Conservation (phyloP, 345 rosid species). For the Microthlaspi erraticum region DNA sequence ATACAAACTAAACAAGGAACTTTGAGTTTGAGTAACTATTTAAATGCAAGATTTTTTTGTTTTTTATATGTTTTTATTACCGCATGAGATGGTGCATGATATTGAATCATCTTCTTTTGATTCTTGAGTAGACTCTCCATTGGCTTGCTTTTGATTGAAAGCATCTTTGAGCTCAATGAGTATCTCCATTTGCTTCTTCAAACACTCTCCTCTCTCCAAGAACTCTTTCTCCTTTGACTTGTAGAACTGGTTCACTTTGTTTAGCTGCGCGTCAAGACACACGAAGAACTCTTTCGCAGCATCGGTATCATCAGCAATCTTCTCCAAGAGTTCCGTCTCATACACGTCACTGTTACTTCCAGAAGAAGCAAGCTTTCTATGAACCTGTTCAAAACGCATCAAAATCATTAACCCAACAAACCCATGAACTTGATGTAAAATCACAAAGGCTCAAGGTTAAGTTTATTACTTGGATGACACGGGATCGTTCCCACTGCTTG, state of each 20-base stretch:
- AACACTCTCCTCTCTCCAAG: constrained; percentile 80
- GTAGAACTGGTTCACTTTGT: constrained; percentile 92
- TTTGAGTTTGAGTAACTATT: background rate
- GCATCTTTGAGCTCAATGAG: constrained; percentile 72
- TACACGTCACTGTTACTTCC: constrained; percentile 69
- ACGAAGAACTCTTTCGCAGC: constrained; percentile 78
- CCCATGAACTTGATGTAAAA: background rate
- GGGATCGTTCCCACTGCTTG: constrained; percentile 53
- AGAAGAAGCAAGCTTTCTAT: constrained; percentile 71
- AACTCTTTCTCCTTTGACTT: constrained; percentile 85
- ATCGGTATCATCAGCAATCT: constrained; percentile 69
- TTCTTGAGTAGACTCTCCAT: constrained; percentile 59
- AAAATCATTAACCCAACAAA: constrained; percentile 10
- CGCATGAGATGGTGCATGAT: constrained; percentile 77
- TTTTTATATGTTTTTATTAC: constrained; percentile 45
- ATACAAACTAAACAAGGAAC: background rate
- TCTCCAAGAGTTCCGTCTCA: constrained; percentile 85
- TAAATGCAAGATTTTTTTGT: background rate
- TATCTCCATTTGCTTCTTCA: constrained; percentile 89
- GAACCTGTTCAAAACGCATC: constrained; percentile 59
- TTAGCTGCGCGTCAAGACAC: constrained; percentile 84
- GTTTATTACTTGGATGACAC: constrained; percentile 68
- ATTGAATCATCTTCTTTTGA: constrained; percentile 76
- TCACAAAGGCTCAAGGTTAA: background rate
- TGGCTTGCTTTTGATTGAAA: constrained; percentile 55